Conservation (phyloP, 192 early-diverging fungal genomes). For the Coemansia sp. region DNA sequence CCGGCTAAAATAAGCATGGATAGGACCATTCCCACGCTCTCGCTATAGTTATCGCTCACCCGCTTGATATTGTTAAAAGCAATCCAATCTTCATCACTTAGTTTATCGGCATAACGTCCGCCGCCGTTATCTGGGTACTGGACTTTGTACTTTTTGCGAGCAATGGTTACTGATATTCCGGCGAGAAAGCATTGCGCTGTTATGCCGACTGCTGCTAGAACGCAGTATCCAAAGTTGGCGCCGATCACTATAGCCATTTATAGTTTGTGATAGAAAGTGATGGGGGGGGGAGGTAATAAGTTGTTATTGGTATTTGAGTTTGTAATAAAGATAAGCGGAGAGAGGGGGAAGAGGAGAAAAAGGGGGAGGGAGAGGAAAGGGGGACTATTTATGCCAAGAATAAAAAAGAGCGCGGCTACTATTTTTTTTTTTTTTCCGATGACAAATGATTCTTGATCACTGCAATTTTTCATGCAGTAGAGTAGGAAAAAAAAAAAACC, state of each 20-base stretch:
- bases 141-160: conserved; percentile 56
- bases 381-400: neutral
- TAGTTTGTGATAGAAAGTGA: neutral
- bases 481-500: too few relatives aligned
- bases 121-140: conserved; percentile 54
- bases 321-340: neutral
- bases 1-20: conserved; percentile 36
- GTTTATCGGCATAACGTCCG: conserved; percentile 51
- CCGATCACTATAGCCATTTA: conserved; percentile 53
- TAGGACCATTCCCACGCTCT: conserved; percentile 37
- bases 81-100: conserved; percentile 55
- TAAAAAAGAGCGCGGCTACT: too few relatives aligned
- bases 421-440: too few relatives aligned
- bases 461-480: too few relatives aligned
- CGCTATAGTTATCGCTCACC: conserved; percentile 55
- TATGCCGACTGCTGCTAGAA: conserved; percentile 46
- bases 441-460: too few relatives aligned
- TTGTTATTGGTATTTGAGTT: too few relatives aligned
- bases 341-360: neutral
- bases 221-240: conserved; percentile 54
- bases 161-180: conserved; percentile 2
- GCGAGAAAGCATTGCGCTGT: conserved; percentile 33
- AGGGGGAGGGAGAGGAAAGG: neutral
- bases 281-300: too few relatives aligned
- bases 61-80: conserved; percentile 58